These are phyloP conservation scores for Aureobasidium sp. DNA, from an alignment of 2,329 filamentous ascomycete genomes.

Conservation along the genomic window DNA sequence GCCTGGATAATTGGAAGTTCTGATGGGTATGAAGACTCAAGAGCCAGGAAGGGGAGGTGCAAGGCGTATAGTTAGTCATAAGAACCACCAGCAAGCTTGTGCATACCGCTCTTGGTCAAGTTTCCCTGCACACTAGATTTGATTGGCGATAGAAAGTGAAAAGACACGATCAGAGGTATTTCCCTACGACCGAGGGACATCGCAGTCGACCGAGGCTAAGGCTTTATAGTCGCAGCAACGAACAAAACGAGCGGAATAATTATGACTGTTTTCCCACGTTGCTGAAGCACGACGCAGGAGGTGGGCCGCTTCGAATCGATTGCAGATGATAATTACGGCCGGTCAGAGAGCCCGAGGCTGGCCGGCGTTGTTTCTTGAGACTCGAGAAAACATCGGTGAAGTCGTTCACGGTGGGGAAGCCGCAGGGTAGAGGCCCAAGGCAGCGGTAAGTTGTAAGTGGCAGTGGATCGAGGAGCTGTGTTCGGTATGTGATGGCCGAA, in stretches of 20 bases:
- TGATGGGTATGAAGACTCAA: slow-evolving; percentile 60
- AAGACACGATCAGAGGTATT: background rate
- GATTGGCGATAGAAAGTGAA: background rate
- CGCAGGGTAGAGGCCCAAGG: slow-evolving; percentile 49
- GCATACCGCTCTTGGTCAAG: background rate
- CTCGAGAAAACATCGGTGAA: slow-evolving; percentile 62
- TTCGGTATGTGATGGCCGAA: background rate
- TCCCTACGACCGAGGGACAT: slow-evolving; percentile 1
- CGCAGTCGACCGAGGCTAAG: background rate
- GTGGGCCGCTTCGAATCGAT: background rate
- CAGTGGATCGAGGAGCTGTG: background rate
- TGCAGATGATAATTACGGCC: slow-evolving; percentile 42
- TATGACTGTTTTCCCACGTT: background rate
- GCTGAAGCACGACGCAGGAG: background rate
- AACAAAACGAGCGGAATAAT: background rate
- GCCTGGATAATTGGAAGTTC: slow-evolving; percentile 65
- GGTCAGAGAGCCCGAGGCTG: slow-evolving; percentile 59
- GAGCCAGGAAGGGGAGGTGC: background rate
- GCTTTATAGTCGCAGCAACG: background rate
- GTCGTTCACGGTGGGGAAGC: slow-evolving; percentile 75
- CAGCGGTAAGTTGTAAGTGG: background rate
- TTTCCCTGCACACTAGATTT: background rate
- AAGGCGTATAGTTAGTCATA: background rate
- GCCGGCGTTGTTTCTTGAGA: slow-evolving; percentile 71
- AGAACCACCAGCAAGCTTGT: background rate